Conservation (phyloP, 2,329 filamentous ascomycete species). For the Aspergillus luchuensis region DNA sequence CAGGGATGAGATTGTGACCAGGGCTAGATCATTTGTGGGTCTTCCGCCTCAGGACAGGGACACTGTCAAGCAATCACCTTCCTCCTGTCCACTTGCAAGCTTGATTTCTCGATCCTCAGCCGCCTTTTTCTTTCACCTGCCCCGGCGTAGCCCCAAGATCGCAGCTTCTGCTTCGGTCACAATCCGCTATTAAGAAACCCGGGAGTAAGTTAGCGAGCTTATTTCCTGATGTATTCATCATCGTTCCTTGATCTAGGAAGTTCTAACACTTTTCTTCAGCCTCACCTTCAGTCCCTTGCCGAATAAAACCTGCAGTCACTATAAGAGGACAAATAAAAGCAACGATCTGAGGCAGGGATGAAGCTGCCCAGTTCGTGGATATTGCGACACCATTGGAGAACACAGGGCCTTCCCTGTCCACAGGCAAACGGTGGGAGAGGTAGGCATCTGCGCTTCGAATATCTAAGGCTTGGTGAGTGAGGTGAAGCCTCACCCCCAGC, state of each 20-base stretch:
- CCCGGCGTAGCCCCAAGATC: background rate
- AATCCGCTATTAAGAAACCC: background rate
- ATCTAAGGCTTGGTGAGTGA: background rate
- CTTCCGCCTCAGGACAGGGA: background rate
- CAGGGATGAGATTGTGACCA: background rate
- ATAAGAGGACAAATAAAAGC: background rate
- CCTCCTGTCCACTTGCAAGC: background rate
- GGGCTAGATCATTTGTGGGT: slow-evolving; percentile 5
- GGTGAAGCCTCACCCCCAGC: background rate
- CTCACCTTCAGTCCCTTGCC: background rate
- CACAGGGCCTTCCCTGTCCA: background rate
- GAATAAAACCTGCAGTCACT: background rate
- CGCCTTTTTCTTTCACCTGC: background rate
- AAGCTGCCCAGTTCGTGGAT: background rate
- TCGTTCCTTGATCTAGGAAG: background rate
- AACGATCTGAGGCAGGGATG: background rate
- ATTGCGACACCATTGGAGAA: background rate
- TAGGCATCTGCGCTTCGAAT: background rate
- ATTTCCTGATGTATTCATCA: background rate
- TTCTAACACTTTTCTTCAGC: background rate
- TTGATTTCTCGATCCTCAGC: background rate
- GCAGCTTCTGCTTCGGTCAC: background rate
- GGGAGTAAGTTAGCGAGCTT: background rate
- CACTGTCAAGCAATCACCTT: background rate
- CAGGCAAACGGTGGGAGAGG: background rate